A percentile compares a stretch with the other conserved stretches of the same genome.
Conservation (phyloP, 2,329 filamentous ascomycete genomes). For the Fusarium keratoplasticum region DNA sequence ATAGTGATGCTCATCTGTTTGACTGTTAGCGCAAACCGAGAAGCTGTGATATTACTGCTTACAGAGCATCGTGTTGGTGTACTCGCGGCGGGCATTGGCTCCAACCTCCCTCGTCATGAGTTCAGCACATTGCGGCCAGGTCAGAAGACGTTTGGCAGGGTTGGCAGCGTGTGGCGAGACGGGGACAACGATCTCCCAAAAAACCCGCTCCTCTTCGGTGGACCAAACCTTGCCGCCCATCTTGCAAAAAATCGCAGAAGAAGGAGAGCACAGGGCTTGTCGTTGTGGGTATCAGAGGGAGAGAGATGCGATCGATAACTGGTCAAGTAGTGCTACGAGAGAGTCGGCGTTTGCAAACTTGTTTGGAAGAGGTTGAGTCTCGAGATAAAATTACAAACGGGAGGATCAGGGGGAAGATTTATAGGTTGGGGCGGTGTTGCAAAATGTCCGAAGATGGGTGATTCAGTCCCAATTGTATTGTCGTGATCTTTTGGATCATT, state of each 20-base stretch:
- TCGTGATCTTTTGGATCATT: conserved; percentile 4
- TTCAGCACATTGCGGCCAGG: conserved; percentile 53
- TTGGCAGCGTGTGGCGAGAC: conserved; percentile 50
- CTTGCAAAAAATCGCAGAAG: conserved; percentile 15
- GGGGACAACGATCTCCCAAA: conserved; percentile 58
- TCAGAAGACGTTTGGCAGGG: conserved; percentile 29
- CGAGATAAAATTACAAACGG: conserved; percentile 11
- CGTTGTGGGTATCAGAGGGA: not conserved
- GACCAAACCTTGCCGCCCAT: conserved; percentile 67
- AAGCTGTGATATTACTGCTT: not conserved
- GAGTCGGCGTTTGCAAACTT: conserved; percentile 16
- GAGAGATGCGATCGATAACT: not conserved
- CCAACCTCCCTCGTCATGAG: conserved; percentile 55
- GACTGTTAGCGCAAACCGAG: conserved; percentile 18
- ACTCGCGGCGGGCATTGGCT: conserved; percentile 50
- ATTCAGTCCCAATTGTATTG: conserved; percentile 38
- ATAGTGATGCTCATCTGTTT: conserved; percentile 58
- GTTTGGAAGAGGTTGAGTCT: conserved; percentile 3
- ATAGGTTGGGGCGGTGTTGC: conserved; percentile 21
- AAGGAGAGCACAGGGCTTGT: not conserved
- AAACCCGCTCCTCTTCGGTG: conserved; percentile 59
- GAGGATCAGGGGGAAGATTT: conserved; percentile 20
- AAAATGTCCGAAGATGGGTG: conserved; percentile 28
- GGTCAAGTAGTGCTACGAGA: not conserved
- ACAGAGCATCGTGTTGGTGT: conserved; percentile 55